Conservation (phyloP, 2,329 filamentous ascomycete species). For the Xylariaceae sp. region DNA sequence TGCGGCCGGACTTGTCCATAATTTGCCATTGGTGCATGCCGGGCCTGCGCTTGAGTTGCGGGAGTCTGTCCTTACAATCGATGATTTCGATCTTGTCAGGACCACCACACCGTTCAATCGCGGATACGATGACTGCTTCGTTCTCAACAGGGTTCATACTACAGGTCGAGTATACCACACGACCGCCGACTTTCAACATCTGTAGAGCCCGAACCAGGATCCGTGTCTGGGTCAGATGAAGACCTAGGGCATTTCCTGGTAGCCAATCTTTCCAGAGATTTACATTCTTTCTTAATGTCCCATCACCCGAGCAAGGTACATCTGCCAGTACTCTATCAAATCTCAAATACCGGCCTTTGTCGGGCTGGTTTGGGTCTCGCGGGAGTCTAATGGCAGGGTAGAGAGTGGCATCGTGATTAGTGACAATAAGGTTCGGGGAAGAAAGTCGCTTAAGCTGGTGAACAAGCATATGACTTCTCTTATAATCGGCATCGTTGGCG, state of each 20-base stretch:
- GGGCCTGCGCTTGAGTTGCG: constrained; percentile 72
- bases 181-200: constrained; percentile 92
- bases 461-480: constrained; percentile 93
- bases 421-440: constrained; percentile 94
- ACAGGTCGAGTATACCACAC: constrained; percentile 97
- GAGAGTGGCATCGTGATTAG: constrained; percentile 95
- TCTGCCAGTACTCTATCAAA: constrained; percentile 96
- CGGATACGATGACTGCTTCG: constrained; percentile 85
- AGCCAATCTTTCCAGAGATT: constrained; percentile 96
- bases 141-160: constrained; percentile 99
- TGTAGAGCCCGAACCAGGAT: constrained; percentile 92
- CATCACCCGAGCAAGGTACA: constrained; percentile 95
- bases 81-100: constrained; percentile 78
- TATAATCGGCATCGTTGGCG: constrained; percentile 96
- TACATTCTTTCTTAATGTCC: constrained; percentile 89
- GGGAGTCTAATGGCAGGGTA: constrained; percentile 92
- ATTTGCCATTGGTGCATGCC: constrained; percentile 86
- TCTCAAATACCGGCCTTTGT: constrained; percentile 76
- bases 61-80: constrained; percentile 78
- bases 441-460: constrained; percentile 97
- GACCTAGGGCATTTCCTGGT: constrained; percentile 81
- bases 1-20: constrained; percentile 80
- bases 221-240: constrained; percentile 83
- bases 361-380: constrained; percentile 55
- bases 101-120: constrained; percentile 89